These are phyloP conservation scores for Phallus indusiatus DNA, from an alignment of 768 basidiomycete genomes.

Conservation along the genomic window DNA sequence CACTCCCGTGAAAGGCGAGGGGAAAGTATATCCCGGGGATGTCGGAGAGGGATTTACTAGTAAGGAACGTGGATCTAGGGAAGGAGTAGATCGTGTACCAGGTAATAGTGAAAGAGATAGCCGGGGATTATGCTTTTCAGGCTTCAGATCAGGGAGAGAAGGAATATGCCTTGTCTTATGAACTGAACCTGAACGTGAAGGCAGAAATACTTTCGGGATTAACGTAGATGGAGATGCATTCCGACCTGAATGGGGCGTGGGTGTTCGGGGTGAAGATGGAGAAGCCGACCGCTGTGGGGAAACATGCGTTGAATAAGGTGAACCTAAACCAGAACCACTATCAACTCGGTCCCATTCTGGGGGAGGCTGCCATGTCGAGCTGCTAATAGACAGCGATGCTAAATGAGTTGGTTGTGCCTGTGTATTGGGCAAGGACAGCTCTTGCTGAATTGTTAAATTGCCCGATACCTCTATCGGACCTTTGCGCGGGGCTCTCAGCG, in stretches of 20 bases:
- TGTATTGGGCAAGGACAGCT: background rate
- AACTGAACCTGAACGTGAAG: background rate
- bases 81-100: background rate
- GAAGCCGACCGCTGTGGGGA: background rate
- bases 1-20: background rate
- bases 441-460: background rate
- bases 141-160: background rate
- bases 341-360: background rate
- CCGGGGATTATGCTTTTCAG: background rate
- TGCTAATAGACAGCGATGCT: background rate
- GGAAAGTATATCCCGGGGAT: background rate
- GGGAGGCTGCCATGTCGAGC: conserved; percentile 1
- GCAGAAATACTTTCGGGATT: background rate
- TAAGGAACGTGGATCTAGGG: background rate
- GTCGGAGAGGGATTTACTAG: background rate
- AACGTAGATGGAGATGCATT: background rate
- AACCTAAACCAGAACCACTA: background rate
- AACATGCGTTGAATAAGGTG: background rate
- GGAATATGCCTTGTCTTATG: background rate
- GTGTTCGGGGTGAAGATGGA: background rate
- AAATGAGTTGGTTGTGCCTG: background rate
- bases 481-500: background rate
- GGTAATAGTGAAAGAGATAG: background rate
- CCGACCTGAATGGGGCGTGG: background rate
- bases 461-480: background rate